These are phyloP conservation scores for Blastobotrys ciferrii DNA, from an alignment of 1,139 yeast species.

Conservation along the genomic window DNA sequence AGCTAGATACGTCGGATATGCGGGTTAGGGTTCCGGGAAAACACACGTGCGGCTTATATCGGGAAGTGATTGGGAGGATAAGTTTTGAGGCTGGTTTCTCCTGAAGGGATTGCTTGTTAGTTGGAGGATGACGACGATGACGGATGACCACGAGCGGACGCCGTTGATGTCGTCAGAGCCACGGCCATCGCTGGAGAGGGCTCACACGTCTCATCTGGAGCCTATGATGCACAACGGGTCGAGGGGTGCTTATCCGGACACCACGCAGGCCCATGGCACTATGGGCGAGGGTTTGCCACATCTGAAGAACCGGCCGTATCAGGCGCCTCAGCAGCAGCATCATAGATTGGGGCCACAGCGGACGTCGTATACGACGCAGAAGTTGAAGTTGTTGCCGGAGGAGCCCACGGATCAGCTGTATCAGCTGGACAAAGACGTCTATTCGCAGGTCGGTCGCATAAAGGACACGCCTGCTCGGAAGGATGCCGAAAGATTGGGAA, in stretches of 20 bases:
- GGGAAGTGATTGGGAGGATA: background rate
- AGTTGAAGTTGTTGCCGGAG: constrained; percentile 81
- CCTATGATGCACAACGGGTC: constrained; percentile 11
- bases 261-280: constrained; percentile 8
- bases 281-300: background rate
- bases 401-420: constrained; percentile 49
- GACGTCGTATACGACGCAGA: constrained; percentile 83
- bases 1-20: background rate
- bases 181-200: constrained; percentile 12
- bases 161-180: constrained; percentile 1
- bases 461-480: constrained; percentile 89
- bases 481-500: constrained; percentile 92
- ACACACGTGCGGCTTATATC: background rate
- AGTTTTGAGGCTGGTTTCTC: background rate
- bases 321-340: constrained; percentile 17
- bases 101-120: background rate
- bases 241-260: constrained; percentile 13
- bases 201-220: constrained; percentile 17
- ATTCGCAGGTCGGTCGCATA: constrained; percentile 79
- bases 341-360: constrained; percentile 74
- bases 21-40: background rate
- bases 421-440: constrained; percentile 51
- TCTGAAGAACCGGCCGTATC: constrained; percentile 5
- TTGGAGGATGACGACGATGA: background rate
- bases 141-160: constrained; percentile 9